Base-by-base conservation (phyloP, 352 stramenopile species). In the Phytophthora pistaciae region DNA sequence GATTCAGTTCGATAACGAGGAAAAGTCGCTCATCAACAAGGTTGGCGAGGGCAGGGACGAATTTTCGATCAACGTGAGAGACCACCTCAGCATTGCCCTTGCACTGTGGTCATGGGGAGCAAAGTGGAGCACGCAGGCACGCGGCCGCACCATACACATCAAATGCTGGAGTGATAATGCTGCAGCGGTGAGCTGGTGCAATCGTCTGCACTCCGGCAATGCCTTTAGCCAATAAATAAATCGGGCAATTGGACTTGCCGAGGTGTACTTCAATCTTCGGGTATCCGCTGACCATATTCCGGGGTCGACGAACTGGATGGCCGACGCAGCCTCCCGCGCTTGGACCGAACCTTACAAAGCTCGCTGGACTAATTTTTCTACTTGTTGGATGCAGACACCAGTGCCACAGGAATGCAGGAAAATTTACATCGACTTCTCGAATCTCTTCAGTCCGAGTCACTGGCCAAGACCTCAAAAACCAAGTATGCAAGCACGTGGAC, bases 201-300 rank as follows among this genome's bases (percentile, higher is more conserved):
- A 75, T 52, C 61, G 59, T 11, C 14, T 74, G 0, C n/a, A 62
- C 14, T 61, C 56, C 3, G 42, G 18, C 1, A 71, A 79, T 31
- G 1, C n/a, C 3, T 40, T 58, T 0, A 68, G 62, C 23, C 76
- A 78, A 70, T 68, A 78, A 60, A 66, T 83, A 11, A 83, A 83
- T 36, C 25, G 72, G 1, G 16, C 16, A 0, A 77, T 79, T 20
- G 64, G 71, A 0, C 36, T 75, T 1, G 52, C 53, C 0, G 71
- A 79, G 44, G 71, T 52, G 0, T 31, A 68, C 1, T 56, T 68
- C 13, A 64, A 68, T 5, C 61, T 75, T 3, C 29, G 71, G 8
- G n/a, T 79, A 2, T 54, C 42, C 0, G 53, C 40, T 0, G 21
- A 59, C 3, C 75, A 82, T 11, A 52, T 79, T 0, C 61, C 61